Evolutionary conservation across 805 yeast genomes (phyloP).

Genomic region (Myxozyma neglecta): DNA sequence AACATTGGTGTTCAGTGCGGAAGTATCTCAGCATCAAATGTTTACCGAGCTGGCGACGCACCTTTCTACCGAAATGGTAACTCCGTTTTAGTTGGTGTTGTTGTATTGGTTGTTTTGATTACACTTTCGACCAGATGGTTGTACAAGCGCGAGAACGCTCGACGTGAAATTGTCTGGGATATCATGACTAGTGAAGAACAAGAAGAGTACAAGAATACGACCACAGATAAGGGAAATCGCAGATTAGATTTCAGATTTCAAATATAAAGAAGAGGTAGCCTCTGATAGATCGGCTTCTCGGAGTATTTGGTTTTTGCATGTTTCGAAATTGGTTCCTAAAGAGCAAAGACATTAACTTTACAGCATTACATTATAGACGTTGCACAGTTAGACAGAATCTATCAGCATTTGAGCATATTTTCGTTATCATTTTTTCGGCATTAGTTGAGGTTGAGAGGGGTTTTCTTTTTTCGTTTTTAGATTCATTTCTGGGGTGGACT

Average conservation of each 20-base stretch:
- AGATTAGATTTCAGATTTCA: constrained; percentile 53
- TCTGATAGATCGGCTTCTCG: background rate
- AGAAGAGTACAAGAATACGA: constrained; percentile 47
- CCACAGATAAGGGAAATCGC: constrained; percentile 56
- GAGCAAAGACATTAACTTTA: background rate
- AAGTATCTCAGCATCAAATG: constrained; percentile 53
- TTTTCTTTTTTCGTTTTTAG: background rate
- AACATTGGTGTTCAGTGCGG: constrained; percentile 67
- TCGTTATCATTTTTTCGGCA: background rate
- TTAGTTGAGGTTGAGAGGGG: background rate
- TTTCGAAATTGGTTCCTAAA: background rate
- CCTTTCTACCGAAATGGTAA: constrained; percentile 67
- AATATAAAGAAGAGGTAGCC: background rate
- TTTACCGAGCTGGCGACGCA: constrained; percentile 57
- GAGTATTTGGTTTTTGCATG: background rate
- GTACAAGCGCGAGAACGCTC: constrained; percentile 38
- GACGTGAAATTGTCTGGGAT: constrained; percentile 51
- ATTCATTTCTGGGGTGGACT: no score
- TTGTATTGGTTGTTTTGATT: constrained; percentile 16
- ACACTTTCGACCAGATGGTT: constrained; percentile 33
- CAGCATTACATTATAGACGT: background rate
- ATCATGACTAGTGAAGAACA: constrained; percentile 51
- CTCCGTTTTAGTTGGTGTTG: constrained; percentile 22
- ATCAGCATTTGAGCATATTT: background rate
- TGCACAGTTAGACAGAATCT: background rate